Evolutionary conservation across 805 yeast species (phyloP).

Genomic region (Maudiozyma barnettii): DNA sequence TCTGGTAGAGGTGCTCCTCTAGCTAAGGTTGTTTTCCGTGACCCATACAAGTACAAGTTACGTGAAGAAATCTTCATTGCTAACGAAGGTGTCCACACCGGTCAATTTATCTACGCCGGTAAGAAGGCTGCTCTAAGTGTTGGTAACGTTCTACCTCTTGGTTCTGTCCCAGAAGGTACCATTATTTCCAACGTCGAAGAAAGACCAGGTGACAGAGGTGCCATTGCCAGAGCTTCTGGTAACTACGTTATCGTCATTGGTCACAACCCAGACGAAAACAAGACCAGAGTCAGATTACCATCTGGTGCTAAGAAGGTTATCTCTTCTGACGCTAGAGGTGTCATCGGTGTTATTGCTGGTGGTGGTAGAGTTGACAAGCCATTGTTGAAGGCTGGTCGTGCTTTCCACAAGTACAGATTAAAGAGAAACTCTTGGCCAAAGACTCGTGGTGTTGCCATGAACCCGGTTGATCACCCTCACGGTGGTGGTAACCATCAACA

Average conservation of each 20-base stretch:
- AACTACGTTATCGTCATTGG: constrained; percentile 98
- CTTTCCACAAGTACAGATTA: constrained; percentile 98
- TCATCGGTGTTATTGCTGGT: constrained; percentile 98
- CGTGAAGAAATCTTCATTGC: constrained; percentile 99
- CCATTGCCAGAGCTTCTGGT: constrained; percentile 98
- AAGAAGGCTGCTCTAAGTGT: constrained; percentile 93
- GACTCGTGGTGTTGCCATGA: constrained; percentile 99
- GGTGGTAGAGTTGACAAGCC: constrained; percentile 99
- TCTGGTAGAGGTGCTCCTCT: constrained; percentile 99
- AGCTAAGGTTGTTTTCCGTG: constrained; percentile 98
- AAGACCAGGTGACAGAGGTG: constrained; percentile 99
- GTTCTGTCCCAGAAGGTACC: constrained; percentile 98
- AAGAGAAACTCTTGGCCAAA: constrained; percentile 99
- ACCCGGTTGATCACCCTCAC: constrained; percentile 99
- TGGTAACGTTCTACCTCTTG: constrained; percentile 96
- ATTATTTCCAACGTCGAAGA: constrained; percentile 97
- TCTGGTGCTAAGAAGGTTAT: constrained; percentile 97
- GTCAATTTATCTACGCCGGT: constrained; percentile 98
- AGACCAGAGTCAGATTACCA: constrained; percentile 98
- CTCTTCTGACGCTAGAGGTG: constrained; percentile 97
- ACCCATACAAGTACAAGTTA: constrained; percentile 96
- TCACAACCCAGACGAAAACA: constrained; percentile 98
- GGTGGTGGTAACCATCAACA: constrained; percentile 99
- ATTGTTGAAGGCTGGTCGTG: constrained; percentile 99
- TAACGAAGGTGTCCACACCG: constrained; percentile 99